Evolutionary conservation across 768 basidiomycete species (phyloP), one percentile per base, ranked within the genome.

Genomic region (Leccinum obscurum): DNA sequence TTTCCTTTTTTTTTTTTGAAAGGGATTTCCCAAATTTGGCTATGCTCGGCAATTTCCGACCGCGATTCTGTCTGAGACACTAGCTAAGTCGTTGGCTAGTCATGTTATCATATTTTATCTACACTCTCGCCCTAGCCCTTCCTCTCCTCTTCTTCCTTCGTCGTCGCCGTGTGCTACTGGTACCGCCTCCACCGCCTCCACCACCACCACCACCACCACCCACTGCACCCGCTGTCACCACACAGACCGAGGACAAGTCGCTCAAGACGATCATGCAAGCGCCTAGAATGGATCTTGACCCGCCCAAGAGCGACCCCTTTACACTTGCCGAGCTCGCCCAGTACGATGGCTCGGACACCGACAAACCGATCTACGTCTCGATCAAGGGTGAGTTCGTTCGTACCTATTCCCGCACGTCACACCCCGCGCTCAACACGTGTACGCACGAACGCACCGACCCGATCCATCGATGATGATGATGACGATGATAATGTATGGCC

Each of bases 311-410:
- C 64, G 88, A 93, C 71, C 88, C 90, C 0, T 91, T 85, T 77
- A 89, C 91, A 0, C 79, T 80, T 15, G 82, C 83, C 62, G 75
- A 90, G 64, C 80, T 98, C 60, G 85, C 80, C 41, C 63, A 80
- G 66, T 94, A 80, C 71, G 85, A 95, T 73, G 95, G 95, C 17
- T 77, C 79, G 0, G 83, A 87, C 62, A 70, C 80, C 0, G 68
- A 74, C 44, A 85, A 84, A 65, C 92, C 93, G 1, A 92, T 98
- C 62, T 94, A 90, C 66, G 89, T 98, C 48, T 89, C 93, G 32
- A 95, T 98, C 77, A 98, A 97, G 81, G 93, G 92, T 87, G 59
- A 48, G 70, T 66, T 5, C 63, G 15, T 24, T 3, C 79, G 87
- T 88, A 41, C 54, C 26, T 54, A 56, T 28, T 15, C 48, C 14